phyloP scores from a whole-genome alignment of 2,329 filamentous ascomycete genomes.

The Colletotrichum tamarilloi region DNA sequence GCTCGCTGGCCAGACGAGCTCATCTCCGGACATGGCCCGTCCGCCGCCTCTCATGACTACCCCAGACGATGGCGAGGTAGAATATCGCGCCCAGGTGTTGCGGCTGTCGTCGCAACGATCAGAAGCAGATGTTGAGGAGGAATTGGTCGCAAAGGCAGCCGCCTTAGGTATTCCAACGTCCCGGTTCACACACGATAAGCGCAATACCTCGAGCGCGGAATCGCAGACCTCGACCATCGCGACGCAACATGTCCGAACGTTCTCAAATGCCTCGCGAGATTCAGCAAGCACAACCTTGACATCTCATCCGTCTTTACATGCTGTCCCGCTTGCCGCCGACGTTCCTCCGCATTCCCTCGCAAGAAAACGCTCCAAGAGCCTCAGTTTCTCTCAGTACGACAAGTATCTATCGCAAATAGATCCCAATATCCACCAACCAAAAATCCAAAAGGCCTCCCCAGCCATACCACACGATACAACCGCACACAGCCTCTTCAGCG shows the following conservation, averaged over 20 bases:
- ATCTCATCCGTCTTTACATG: conserved; percentile 54
- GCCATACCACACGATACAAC: conserved; percentile 43
- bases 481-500: conserved; percentile 55
- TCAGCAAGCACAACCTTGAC: conserved; percentile 55
- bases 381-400: conserved; percentile 64
- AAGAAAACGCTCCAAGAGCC: conserved; percentile 45
- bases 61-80: conserved; percentile 52
- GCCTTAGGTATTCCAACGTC: conserved; percentile 49
- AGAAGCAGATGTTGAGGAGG: conserved; percentile 53
- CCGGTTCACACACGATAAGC: conserved; percentile 46
- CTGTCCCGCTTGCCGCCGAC: conserved; percentile 38
- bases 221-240: conserved; percentile 54
- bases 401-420: conserved; percentile 59
- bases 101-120: conserved; percentile 44
- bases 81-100: conserved; percentile 54
- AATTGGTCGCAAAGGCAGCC: conserved; percentile 47
- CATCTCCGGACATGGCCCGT: conserved; percentile 23
- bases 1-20: conserved; percentile 28
- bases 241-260: conserved; percentile 54
- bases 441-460: conserved; percentile 48
- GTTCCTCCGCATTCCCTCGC: conserved; percentile 36
- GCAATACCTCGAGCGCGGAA: conserved; percentile 52
- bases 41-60: conserved; percentile 4
- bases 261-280: conserved; percentile 53
- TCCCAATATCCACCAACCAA: conserved; percentile 55